phyloP scores from a whole-genome alignment of 495 filamentous ascomycete species.

The Aspergillus avenaceus region DNA sequence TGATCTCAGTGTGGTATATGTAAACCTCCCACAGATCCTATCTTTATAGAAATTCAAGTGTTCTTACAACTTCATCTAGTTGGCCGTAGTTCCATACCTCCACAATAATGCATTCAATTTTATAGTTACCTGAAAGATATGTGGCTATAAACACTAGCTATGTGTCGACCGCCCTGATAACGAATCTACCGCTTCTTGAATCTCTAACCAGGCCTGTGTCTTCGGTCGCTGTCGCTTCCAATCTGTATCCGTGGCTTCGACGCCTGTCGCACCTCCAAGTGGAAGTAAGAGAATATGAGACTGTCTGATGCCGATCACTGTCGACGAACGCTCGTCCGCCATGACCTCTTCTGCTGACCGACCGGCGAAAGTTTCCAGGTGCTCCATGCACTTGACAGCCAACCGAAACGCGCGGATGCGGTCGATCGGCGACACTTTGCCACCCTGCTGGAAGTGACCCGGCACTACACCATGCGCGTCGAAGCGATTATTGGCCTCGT shows the following conservation, averaged over 20 bases:
- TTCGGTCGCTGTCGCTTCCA: conserved; percentile 82
- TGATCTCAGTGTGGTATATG: no score
- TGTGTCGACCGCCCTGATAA: background rate
- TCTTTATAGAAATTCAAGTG: no score
- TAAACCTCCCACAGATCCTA: no score
- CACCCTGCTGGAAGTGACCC: conserved; percentile 95
- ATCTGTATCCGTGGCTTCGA: conserved; percentile 81
- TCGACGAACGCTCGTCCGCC: conserved; percentile 59
- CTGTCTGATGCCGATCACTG: conserved; percentile 86
- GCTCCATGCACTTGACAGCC: conserved; percentile 84
- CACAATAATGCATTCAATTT: no score
- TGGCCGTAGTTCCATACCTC: no score
- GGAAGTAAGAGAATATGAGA: conserved; percentile 77
- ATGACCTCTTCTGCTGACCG: conserved; percentile 60
- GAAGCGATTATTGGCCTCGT: conserved; percentile 83
- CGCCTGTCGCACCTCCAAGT: conserved; percentile 55
- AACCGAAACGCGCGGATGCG: conserved; percentile 83
- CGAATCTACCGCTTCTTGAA: conserved; percentile 62
- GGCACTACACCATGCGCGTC: conserved; percentile 86
- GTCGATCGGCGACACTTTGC: conserved; percentile 89
- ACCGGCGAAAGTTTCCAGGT: conserved; percentile 70
- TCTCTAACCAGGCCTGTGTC: conserved; percentile 72
- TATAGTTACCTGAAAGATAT: no score
- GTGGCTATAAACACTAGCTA: no score
- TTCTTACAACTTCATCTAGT: no score